Conservation (phyloP, 805 yeast species). For the Cyberlindnera meyerae region DNA sequence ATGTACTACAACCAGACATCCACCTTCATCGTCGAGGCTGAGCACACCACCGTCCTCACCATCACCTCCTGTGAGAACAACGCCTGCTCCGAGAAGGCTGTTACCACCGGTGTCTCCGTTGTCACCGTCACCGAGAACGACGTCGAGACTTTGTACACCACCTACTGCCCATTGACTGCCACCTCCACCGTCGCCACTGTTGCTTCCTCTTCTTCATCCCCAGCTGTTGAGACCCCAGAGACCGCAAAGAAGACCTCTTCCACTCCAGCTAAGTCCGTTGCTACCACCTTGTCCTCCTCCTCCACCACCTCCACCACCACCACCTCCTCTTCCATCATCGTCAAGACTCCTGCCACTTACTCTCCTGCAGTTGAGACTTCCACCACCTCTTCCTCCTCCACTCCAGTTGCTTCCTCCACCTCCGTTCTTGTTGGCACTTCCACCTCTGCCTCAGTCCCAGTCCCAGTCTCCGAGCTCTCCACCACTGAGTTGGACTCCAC, state of each 20-base stretch:
- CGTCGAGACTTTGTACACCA: slow-evolving; percentile 10
- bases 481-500: slow-evolving; percentile 1
- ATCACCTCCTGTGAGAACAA: slow-evolving; percentile 9
- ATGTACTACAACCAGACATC: slow-evolving; percentile 9
- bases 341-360: no score
- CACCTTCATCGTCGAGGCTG: slow-evolving; percentile 6
- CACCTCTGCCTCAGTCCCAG: not conserved
- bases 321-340: no score
- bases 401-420: not conserved
- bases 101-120: slow-evolving; percentile 10
- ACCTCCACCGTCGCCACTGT: slow-evolving; percentile 1
- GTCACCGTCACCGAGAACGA: slow-evolving; percentile 4
- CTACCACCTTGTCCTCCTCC: not conserved
- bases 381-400: not conserved
- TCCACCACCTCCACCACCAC: not conserved
- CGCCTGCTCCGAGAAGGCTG: slow-evolving; percentile 5
- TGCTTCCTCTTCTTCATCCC: slow-evolving; percentile 1
- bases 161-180: slow-evolving; percentile 20
- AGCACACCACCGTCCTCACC: slow-evolving; percentile 12
- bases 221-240: slow-evolving; percentile 1
- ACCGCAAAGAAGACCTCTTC: not conserved
- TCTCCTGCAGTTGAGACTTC: not conserved
- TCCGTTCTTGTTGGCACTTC: not conserved
- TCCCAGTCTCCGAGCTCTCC: slow-evolving; percentile 1
- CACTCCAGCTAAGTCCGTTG: slow-evolving; percentile 1